Evolutionary conservation across 305 asterid genomes (phyloP), one percentile per base, ranked within the genome.

Genomic region (Euphrasia arctica): DNA sequence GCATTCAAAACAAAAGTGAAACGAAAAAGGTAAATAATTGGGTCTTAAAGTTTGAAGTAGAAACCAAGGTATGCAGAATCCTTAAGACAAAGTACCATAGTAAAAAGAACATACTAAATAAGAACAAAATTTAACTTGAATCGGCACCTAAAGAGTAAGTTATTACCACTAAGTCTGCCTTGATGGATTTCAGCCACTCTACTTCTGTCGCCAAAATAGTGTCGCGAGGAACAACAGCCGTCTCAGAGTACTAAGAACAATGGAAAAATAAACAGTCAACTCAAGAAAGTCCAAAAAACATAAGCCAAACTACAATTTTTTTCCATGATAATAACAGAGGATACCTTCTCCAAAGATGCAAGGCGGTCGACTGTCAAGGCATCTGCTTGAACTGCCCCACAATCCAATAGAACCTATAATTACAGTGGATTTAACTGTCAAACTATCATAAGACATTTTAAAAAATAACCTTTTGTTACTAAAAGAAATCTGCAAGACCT

Each of bases 321-420:
- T 56, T 29, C 49, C 48, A 41, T 32, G 50, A 58, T 11, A 65
- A 56, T 56, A 57, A 66, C 6, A 60, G 4, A 63, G 39, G 61
- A 66, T 59, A 84, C 99, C 88, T 85, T 90, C 80, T 93, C 95
- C 70, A 93, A 66, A 64, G 99, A 93, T 60, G 97, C 99, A 71
- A 93, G 96, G 50, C 96, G 96, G 75, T 93, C 99, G 72, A 93
- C 99, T 7, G 99, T 93, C 86, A 93, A 79, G 18, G 99, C 99
- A 82, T 93, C 99, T 36, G 97, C 95, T 78, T 93, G 99, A 79
- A 93, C 97, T 62, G 99, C 99, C 60, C 99, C 99, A 81, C 97
- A 93, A 73, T 93, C 99, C 66, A 93, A 74, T 55, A 90, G 78
- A 63, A 93, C 95, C 98, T 89, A 74, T 2, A 66, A 64, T 52